A percentile compares a stretch with the other conserved stretches of the same genome.
Evolutionary conservation across 805 yeast species (phyloP).

Genomic region (Ogataea nitratoaversa): DNA sequence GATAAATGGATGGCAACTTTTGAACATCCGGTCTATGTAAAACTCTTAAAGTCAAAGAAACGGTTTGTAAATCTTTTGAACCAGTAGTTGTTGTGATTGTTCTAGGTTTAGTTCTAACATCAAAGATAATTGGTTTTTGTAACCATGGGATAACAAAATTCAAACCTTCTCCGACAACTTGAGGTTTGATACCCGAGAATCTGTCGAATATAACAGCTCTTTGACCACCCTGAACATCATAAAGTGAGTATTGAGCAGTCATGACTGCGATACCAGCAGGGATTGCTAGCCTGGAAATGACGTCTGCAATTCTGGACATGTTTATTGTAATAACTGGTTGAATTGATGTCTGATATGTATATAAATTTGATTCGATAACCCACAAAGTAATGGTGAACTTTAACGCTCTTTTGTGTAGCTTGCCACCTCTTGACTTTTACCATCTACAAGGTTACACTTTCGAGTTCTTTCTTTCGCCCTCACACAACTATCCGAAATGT

Average conservation of each 20-base stretch:
- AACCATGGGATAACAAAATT: slow-evolving; percentile 96
- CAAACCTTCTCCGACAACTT: slow-evolving; percentile 95
- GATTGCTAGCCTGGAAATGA: slow-evolving; percentile 50
- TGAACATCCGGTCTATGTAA: slow-evolving; percentile 89
- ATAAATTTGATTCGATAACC: too few relatives aligned
- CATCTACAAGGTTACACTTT: too few relatives aligned
- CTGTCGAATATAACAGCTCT: slow-evolving; percentile 96
- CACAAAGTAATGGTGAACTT: too few relatives aligned
- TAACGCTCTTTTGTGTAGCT: too few relatives aligned
- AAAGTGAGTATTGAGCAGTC: slow-evolving; percentile 77
- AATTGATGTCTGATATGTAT: not conserved
- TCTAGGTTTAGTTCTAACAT: slow-evolving; percentile 93
- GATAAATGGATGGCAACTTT: slow-evolving; percentile 81
- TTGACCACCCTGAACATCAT: slow-evolving; percentile 94
- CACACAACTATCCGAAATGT: too few relatives aligned
- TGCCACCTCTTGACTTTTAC: too few relatives aligned
- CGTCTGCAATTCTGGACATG: slow-evolving; percentile 40
- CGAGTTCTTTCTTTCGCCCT: too few relatives aligned
- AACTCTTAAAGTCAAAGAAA: slow-evolving; percentile 86
- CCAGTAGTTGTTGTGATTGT: slow-evolving; percentile 94
- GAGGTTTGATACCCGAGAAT: slow-evolving; percentile 77
- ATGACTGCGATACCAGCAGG: slow-evolving; percentile 69
- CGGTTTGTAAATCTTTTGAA: slow-evolving; percentile 95
- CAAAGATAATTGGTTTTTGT: slow-evolving; percentile 85
- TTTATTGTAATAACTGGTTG: too few relatives aligned